Conservation (phyloP, 768 basidiomycete genomes). For the Fomitopsis serialis region DNA sequence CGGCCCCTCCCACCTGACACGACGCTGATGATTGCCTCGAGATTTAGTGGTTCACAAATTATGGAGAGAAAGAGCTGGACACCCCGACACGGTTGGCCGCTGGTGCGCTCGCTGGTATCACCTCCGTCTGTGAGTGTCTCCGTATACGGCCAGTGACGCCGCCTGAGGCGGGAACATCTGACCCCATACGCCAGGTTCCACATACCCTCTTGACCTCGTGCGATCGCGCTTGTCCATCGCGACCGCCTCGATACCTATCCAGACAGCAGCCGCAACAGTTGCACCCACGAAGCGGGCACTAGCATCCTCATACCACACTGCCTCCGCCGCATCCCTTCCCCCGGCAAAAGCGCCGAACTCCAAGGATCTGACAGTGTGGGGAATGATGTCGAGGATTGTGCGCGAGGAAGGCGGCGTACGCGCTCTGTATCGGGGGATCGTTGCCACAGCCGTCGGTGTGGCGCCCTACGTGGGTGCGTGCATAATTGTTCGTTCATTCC, state of each 20-base stretch:
- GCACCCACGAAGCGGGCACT: constrained; percentile 30
- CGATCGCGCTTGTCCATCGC: constrained; percentile 90
- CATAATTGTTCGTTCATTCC: not conserved
- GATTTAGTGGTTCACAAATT: constrained; percentile 59
- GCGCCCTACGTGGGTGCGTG: constrained; percentile 67
- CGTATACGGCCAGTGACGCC: not conserved
- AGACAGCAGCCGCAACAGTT: constrained; percentile 18
- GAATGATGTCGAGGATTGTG: constrained; percentile 89
- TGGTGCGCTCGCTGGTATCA: constrained; percentile 90
- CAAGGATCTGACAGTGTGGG: constrained; percentile 66
- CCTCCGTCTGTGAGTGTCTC: constrained; percentile 76
- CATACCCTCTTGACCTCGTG: constrained; percentile 92
- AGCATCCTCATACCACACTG: constrained; percentile 54
- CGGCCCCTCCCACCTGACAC: not conserved
- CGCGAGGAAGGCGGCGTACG: constrained; percentile 88
- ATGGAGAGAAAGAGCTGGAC: constrained; percentile 74
- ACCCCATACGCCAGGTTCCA: constrained; percentile 47
- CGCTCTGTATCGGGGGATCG: constrained; percentile 80
- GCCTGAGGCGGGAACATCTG: constrained; percentile 2
- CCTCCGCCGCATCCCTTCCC: constrained; percentile 28
- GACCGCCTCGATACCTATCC: constrained; percentile 63
- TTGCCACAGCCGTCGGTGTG: constrained; percentile 83
- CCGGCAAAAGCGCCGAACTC: constrained; percentile 33
- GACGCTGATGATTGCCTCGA: constrained; percentile 10
- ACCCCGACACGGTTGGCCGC: constrained; percentile 82